Conservation (phyloP, 805 yeast genomes). For the Starmerella bacillaris region DNA sequence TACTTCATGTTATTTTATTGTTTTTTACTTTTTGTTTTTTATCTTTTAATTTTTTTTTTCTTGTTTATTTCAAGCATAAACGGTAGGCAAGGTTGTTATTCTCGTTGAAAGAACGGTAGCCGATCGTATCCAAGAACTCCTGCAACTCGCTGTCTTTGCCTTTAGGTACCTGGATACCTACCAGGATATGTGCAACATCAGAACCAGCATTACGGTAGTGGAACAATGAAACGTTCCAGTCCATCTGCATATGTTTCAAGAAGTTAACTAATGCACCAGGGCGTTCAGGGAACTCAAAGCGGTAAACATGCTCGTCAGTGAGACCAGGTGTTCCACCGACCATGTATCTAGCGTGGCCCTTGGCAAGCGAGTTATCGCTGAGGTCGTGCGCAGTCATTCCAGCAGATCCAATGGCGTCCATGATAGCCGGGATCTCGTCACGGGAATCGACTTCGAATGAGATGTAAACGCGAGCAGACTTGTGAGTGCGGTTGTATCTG, state of each 20-base stretch:
- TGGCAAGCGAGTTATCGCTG: conserved; percentile 85
- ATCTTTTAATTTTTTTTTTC: too few species aligned
- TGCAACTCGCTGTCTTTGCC: conserved; percentile 47
- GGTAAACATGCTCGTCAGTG: conserved; percentile 55
- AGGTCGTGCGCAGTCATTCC: conserved; percentile 70
- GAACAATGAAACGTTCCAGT: conserved; percentile 88
- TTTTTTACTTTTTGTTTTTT: too few species aligned
- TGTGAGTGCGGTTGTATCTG: conserved; percentile 35
- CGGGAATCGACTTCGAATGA: conserved; percentile 69
- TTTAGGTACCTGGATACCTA: conserved; percentile 74
- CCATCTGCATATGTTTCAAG: conserved; percentile 46
- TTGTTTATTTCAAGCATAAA: conserved; percentile 36
- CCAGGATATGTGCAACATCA: conserved; percentile 80
- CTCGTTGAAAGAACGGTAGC: conserved; percentile 65
- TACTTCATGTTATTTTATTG: too few species aligned
- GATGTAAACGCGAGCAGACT: conserved; percentile 61
- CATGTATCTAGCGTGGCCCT: conserved; percentile 85
- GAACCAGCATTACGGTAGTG: conserved; percentile 95
- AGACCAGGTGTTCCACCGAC: conserved; percentile 79
- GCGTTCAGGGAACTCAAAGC: conserved; percentile 92
- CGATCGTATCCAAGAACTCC: conserved; percentile 48
- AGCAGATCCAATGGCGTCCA: conserved; percentile 36
- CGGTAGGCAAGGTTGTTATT: conserved; percentile 73
- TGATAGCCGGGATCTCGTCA: conserved; percentile 50
- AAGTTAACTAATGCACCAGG: conserved; percentile 86